Evolutionary conservation across 208 protist species (phyloP).

Genomic region (Wallacemonas sp.): DNA sequence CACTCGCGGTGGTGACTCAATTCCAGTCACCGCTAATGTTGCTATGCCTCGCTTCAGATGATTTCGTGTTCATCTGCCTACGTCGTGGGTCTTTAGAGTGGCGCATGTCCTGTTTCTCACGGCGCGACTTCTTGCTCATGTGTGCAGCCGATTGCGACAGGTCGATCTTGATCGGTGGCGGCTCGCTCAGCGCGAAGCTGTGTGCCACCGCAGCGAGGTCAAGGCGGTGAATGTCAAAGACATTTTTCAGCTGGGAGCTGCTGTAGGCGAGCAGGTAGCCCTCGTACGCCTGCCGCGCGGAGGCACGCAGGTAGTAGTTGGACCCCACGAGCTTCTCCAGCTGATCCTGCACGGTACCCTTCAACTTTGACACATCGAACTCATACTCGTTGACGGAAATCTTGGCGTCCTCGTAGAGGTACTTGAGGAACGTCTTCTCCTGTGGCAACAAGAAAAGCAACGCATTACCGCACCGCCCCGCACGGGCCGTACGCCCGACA

Average conservation of each 20-base stretch:
- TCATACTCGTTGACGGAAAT: slow-evolving; percentile 98
- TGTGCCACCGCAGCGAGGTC: slow-evolving; percentile 96
- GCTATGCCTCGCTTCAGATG: slow-evolving; percentile 49
- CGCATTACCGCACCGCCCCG: slow-evolving; percentile 88
- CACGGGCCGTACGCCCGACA: slow-evolving; percentile 98
- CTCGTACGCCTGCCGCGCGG: slow-evolving; percentile 97
- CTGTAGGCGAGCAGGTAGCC: slow-evolving; percentile 98
- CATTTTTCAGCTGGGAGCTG: slow-evolving; percentile 98
- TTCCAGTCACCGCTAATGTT: slow-evolving; percentile 91
- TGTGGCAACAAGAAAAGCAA: slow-evolving; percentile 98
- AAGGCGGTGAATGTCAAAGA: slow-evolving; percentile 97
- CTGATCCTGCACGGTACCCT: slow-evolving; percentile 87
- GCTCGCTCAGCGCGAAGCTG: slow-evolving; percentile 90
- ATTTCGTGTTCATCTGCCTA: slow-evolving; percentile 39
- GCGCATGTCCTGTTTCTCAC: slow-evolving; percentile 72
- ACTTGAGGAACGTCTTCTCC: slow-evolving; percentile 98
- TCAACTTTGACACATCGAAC: slow-evolving; percentile 97
- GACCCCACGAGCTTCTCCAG: slow-evolving; percentile 97
- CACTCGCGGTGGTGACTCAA: neutral
- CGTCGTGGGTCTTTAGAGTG: slow-evolving; percentile 72
- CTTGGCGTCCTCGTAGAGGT: slow-evolving; percentile 96
- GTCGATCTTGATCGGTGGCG: slow-evolving; percentile 91
- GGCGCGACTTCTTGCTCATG: slow-evolving; percentile 88
- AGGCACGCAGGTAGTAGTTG: slow-evolving; percentile 99
- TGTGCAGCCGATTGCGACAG: slow-evolving; percentile 90